phyloP scores from a whole-genome alignment of 2,329 filamentous ascomycete genomes.

The Fusarium torreyae region DNA sequence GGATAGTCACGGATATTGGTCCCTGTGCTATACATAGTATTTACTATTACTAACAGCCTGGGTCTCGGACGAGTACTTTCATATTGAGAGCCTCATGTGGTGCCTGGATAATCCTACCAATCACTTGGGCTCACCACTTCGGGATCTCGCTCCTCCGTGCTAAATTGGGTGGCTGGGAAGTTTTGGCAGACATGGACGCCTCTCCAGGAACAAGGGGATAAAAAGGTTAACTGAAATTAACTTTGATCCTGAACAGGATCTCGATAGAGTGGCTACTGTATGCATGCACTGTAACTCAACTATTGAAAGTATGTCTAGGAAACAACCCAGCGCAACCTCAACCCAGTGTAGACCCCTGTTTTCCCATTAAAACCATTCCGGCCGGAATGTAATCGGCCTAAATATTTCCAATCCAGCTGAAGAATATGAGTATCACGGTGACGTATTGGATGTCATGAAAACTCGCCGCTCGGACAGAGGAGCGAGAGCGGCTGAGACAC shows the following conservation, averaged over 20 bases:
- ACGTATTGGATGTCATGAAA: not conserved
- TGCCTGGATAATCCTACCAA: constrained; percentile 33
- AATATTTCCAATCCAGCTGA: not conserved
- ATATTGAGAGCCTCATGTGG: constrained; percentile 34
- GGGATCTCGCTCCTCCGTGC: constrained; percentile 33
- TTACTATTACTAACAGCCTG: constrained; percentile 30
- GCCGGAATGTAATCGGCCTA: not conserved
- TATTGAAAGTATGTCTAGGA: constrained; percentile 17
- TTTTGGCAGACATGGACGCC: constrained; percentile 16
- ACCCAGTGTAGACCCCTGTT: not conserved
- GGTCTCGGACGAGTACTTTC: constrained; percentile 11
- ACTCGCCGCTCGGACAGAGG: not conserved
- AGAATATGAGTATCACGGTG: not conserved
- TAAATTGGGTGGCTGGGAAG: constrained; percentile 34
- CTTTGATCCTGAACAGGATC: not conserved
- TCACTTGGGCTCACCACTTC: constrained; percentile 15
- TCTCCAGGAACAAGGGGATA: not conserved
- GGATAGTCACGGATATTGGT: constrained; percentile 29
- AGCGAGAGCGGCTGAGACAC: not conserved
- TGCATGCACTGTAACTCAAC: constrained; percentile 7
- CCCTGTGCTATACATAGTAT: constrained; percentile 27
- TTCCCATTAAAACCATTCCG: not conserved
- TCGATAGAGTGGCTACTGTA: not conserved
- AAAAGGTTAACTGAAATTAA: constrained; percentile 3
- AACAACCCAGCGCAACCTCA: not conserved